Evolutionary conservation across 2,329 filamentous ascomycete genomes (phyloP), one percentile per base, ranked within the genome.

Genomic region (Pseudogymnoascus destructans): DNA sequence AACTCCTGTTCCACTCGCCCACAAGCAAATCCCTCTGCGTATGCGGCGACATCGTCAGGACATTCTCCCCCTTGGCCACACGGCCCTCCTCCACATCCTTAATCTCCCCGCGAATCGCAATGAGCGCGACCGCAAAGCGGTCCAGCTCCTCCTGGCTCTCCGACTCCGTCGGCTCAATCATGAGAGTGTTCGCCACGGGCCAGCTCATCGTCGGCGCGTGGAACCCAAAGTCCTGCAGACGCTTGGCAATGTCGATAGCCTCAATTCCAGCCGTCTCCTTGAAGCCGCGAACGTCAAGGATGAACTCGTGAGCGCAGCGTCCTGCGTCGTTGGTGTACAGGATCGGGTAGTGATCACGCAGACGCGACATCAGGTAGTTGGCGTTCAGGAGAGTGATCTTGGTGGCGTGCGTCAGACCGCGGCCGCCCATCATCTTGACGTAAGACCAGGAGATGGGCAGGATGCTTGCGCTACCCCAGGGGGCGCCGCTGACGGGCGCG

Each of bases 121-220:
- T 87, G 40, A 97, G 76, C 0, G 92, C 89, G 63, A 96, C 86
- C 61, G 90, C 88, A 77, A 96, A 96, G 19, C 92, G 85, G 72
- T 96, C 92, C 1, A 97, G 81, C 76, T 97, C 92, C 62, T 86
- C 86, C 71, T 93, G 91, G 72, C 82, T 88, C 76, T 97, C 92
- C 11, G 86, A 91, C 74, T 96, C 92, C 0, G 92, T 97, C 1
- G 92, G 92, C 75, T 97, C 92, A 64, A 97, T 95, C 92, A 97
- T 97, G 46, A 97, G 81, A 0, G 92, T 96, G 73, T 95, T 95
- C 57, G 89, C 81, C 1, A 97, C 90, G 1, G 92, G 92, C 88
- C 89, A 96, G 70, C 85, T 90, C 92, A 97, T 96, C 57, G 92
- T 97, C 0, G 92, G 92, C 1, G 91, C 88, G 72, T 97, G 92